Evolutionary conservation across 176 grass and related monocot genomes (phyloP), one percentile per base, ranked within the genome.

Genomic region (Lolium perenne): DNA sequence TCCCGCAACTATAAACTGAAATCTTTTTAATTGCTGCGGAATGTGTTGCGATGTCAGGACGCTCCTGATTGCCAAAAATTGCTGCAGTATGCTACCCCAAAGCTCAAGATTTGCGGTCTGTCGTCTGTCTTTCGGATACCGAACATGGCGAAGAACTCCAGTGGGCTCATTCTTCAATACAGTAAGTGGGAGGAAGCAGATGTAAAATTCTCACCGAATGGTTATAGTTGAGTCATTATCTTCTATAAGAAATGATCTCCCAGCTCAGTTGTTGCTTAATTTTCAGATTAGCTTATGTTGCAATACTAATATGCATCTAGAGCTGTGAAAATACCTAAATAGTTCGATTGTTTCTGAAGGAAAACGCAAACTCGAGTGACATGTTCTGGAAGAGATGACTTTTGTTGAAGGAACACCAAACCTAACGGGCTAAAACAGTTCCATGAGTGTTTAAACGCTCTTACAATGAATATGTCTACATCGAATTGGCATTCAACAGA

Each of bases 11-110:
- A 17, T 75, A 25, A 48, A 49, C 6, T 63, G 10, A 21, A 15
- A n/a, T 57, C 11, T 62, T 62, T 26, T 48, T 12, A 49, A 48
- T 10, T 84, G 70, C 20, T 45, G 14, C 8, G 43, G 55, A 83
- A 26, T 53, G 72, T 76, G 8, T 35, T 48, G 55, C 41, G 48
- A 49, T 84, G 54, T 29, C 23, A 74, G 70, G 41, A 78, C 29
- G 1, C 59, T 54, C 59, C 47, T 53, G 45, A 16, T 26, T 55
- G 18, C 10, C 59, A 54, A 22, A 65, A 9, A 26, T 78, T 25
- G 47, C 29, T 53, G 46, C 26, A 63, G 29, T 10, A 66, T 66
- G 4, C 72, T 54, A 4, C 3, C 45, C 18, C 57, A 38, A 12
- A 47, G 45, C 32, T 73, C n/a, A n/a, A 48, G 9, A 48, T 61